Evolutionary conservation across 2,329 filamentous ascomycete genomes (phyloP).

Genomic region (Metarhizium robertsii): DNA sequence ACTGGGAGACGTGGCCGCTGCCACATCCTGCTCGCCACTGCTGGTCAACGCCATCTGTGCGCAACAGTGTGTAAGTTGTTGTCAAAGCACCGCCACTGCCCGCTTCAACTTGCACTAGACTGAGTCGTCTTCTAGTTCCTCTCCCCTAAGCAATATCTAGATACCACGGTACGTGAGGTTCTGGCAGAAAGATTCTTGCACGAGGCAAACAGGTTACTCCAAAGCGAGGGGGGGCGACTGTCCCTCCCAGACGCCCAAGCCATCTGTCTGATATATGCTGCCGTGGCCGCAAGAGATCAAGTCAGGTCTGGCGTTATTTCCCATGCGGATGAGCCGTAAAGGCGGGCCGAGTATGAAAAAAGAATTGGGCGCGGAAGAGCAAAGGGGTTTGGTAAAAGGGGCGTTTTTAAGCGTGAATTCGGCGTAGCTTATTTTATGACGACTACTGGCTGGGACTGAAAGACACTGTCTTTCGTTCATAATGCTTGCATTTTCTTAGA

Average conservation of each 20-base stretch:
- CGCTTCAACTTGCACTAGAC: not conserved
- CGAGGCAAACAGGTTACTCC: conserved; percentile 3
- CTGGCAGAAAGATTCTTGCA: conserved; percentile 3
- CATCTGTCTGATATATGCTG: conserved; percentile 3
- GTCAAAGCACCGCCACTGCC: not conserved
- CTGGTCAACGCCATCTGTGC: conserved; percentile 6
- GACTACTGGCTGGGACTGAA: no score
- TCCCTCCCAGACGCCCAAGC: conserved; percentile 1
- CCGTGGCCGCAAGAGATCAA: conserved; percentile 3
- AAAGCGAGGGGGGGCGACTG: not conserved
- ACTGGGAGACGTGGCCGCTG: not conserved
- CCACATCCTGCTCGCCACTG: conserved; percentile 2
- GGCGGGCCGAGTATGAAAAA: not conserved
- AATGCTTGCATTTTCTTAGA: no score
- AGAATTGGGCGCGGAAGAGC: no score
- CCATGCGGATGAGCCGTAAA: not conserved
- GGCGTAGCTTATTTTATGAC: no score
- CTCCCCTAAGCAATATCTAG: not conserved
- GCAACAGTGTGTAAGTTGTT: conserved; percentile 4
- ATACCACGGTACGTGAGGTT: not conserved
- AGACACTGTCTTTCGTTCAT: no score
- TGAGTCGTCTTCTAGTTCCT: not conserved
- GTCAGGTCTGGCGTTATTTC: not conserved
- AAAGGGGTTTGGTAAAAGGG: no score
- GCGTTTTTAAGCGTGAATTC: no score